Percentiles rank a stretch among this genome's conserved stretches.
Evolutionary conservation across 2,329 filamentous ascomycete genomes (phyloP).

Genomic region (Exophiala sideris): DNA sequence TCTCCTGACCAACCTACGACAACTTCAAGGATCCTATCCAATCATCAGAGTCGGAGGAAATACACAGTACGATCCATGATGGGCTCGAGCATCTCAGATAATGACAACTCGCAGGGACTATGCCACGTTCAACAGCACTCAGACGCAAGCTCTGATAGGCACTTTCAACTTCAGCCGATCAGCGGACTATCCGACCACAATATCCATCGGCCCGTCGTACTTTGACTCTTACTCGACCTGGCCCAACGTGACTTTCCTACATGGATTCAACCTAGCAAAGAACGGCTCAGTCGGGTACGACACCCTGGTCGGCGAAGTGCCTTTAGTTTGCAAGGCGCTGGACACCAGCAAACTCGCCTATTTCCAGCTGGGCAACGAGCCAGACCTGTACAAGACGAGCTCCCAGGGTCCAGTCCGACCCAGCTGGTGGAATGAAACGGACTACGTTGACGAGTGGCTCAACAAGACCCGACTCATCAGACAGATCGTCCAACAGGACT

Average conservation of each 20-base stretch:
- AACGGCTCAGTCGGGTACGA: conserved; percentile 52
- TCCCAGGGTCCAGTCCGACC: conserved; percentile 53
- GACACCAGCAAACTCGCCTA: conserved; percentile 48
- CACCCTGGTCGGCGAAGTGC: conserved; percentile 53
- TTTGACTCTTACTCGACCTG: conserved; percentile 62
- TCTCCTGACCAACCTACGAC: conserved; percentile 55
- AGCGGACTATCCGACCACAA: conserved; percentile 58
- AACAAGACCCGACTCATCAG: conserved; percentile 53
- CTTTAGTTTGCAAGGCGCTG: conserved; percentile 57
- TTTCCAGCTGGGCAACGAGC: conserved; percentile 66
- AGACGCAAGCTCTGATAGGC: conserved; percentile 52
- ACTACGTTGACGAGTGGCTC: conserved; percentile 58
- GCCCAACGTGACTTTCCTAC: conserved; percentile 54
- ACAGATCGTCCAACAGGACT: conserved; percentile 44
- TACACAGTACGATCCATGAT: conserved; percentile 46
- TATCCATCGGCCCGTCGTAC: conserved; percentile 59
- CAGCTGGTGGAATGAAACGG: conserved; percentile 51
- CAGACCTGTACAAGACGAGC: conserved; percentile 56
- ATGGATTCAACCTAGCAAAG: conserved; percentile 60
- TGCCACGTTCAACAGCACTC: conserved; percentile 56
- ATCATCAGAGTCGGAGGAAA: conserved; percentile 64
- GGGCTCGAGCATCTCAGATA: too few species aligned
- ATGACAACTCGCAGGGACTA: conserved; percentile 46
- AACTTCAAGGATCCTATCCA: conserved; percentile 56
- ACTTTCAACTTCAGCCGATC: conserved; percentile 51